phyloP scores from a whole-genome alignment of 768 basidiomycete genomes.

The Lactifluus pinguis region DNA sequence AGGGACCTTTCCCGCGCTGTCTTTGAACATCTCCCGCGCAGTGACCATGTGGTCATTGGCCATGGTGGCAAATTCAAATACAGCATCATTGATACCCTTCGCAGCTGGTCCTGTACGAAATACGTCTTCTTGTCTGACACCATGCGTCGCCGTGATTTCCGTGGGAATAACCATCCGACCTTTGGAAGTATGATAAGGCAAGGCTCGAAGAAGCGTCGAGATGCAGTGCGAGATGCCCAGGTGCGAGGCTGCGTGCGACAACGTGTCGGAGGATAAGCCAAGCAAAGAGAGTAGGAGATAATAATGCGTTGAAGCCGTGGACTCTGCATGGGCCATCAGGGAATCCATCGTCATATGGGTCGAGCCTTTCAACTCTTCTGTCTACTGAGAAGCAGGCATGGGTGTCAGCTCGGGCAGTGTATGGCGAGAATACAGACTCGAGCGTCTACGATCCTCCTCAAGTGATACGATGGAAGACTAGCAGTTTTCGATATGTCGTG shows the following conservation, averaged over 20 bases:
- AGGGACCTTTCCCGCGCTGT: slow-evolving; percentile 45
- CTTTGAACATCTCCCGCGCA: slow-evolving; percentile 59
- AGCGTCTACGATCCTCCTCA: slow-evolving; percentile 78
- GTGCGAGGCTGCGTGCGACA: slow-evolving; percentile 76
- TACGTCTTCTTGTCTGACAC: slow-evolving; percentile 72
- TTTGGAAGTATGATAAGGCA: slow-evolving; percentile 68
- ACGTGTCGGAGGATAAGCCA: slow-evolving; percentile 38
- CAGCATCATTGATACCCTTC: slow-evolving; percentile 62
- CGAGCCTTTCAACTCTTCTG: slow-evolving; percentile 54
- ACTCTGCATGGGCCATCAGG: slow-evolving; percentile 65
- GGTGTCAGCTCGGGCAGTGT: neutral
- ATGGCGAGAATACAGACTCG: slow-evolving; percentile 41
- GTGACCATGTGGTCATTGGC: slow-evolving; percentile 76
- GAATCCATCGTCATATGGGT: slow-evolving; percentile 61
- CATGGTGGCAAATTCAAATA: slow-evolving; percentile 72
- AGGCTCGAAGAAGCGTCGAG: slow-evolving; percentile 59
- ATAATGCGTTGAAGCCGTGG: slow-evolving; percentile 68
- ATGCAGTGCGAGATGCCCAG: slow-evolving; percentile 68
- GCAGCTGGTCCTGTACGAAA: slow-evolving; percentile 47
- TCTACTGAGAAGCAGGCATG: slow-evolving; percentile 30
- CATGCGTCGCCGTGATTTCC: slow-evolving; percentile 71
- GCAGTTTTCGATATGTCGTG: slow-evolving; percentile 41
- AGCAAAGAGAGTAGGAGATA: slow-evolving; percentile 69
- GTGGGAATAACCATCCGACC: slow-evolving; percentile 71
- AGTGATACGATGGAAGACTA: slow-evolving; percentile 60